These are phyloP conservation scores for Blastocystis sp. DNA, from an alignment of 352 stramenopile genomes.

Conservation along the genomic window DNA sequence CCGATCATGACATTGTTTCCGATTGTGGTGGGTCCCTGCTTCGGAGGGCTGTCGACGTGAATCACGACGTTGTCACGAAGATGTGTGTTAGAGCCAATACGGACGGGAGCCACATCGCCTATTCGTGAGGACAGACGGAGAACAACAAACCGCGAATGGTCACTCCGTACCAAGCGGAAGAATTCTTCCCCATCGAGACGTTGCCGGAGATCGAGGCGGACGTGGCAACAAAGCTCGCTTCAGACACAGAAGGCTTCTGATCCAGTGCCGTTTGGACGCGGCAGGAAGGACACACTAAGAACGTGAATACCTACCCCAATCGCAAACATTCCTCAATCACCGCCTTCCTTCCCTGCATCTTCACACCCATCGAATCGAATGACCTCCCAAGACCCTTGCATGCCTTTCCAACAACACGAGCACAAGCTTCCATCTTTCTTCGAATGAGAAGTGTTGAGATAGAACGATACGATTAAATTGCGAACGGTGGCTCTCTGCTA, in stretches of 20 bases:
- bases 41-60: constrained; percentile 75
- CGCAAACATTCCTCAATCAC: constrained; percentile 28
- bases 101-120: constrained; percentile 83
- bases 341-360: constrained; percentile 13
- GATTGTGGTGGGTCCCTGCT: constrained; percentile 79
- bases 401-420: neutral
- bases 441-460: neutral
- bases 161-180: constrained; percentile 90
- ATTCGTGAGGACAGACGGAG: neutral
- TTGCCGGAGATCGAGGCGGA: constrained; percentile 90
- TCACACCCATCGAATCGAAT: constrained; percentile 38
- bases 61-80: constrained; percentile 91
- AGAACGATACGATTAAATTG: no score
- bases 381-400: constrained; percentile 28
- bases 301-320: neutral
- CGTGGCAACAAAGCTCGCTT: constrained; percentile 87
- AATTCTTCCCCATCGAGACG: constrained; percentile 87
- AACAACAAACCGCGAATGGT: constrained; percentile 80
- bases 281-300: constrained; percentile 23
- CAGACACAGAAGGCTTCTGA: constrained; percentile 76
- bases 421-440: constrained; percentile 43
- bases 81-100: constrained; percentile 90
- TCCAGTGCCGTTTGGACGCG: constrained; percentile 1
- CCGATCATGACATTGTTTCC: constrained; percentile 89
- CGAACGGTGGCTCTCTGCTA: no score